Base-by-base conservation (phyloP, 768 basidiomycete species). In the Rhizopogon rudus region DNA sequence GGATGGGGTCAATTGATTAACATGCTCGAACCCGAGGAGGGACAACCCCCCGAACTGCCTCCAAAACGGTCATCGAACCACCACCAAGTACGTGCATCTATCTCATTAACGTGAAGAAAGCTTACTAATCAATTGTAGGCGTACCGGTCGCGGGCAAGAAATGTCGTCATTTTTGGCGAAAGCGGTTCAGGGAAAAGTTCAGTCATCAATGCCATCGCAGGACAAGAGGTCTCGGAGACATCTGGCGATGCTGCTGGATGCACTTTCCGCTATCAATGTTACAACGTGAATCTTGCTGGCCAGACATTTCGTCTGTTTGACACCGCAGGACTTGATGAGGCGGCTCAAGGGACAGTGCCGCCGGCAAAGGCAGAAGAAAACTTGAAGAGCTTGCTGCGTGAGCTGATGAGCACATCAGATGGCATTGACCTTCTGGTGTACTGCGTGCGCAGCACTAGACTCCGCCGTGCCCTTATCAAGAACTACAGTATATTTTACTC, bases 321-420 rank as follows among this genome's bases (percentile, higher is more conserved):
- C 52, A 76, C 75, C 5, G 63, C 68, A 10, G 75, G 76, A 6
- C 69, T 76, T 9, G 66, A 73, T 50, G 76, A 77, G 54, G 74
- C 59, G 29, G 44, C 63, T 42, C 49, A 56, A 22, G 72, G 72
- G 52, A 62, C 55, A 6, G 59, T 67, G 45, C 64, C 67, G 52
- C 65, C 67, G 37, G 67, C 64, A 48, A 59, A 61, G 53, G 72
- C 70, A 53, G 63, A 65, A 37, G 48, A 59, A 51, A 61, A 63
- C 48, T 62, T 67, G 40, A 67, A 55, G 22, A 57, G 41, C 6
- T 60, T 70, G 42, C 43, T 72, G 1, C 57, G 51, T 29, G 69
- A 63, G 52, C 62, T 68, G 40, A 57, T 52, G 33, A 29, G 22
- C 56, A 59, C 46, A 52, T 65, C 67, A 29, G 40, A 66, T 44